phyloP scores from a whole-genome alignment of 139 green algal genomes.

The Chlorella sp. region DNA sequence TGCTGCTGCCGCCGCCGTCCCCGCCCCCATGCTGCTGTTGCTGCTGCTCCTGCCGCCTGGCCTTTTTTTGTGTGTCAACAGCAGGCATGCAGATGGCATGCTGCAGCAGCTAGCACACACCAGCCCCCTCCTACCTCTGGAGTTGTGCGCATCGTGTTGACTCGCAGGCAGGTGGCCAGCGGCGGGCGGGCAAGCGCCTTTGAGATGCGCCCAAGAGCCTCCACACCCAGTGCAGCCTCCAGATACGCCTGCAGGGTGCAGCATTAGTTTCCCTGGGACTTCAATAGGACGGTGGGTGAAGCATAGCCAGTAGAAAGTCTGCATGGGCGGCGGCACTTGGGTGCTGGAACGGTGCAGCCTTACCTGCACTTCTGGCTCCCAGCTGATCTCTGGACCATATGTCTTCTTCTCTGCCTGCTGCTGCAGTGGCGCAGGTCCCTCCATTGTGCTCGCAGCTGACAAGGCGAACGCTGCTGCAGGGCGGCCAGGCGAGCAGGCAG shows the following conservation, averaged over 20 bases:
- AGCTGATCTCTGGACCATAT: constrained; percentile 24
- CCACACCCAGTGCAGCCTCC: constrained; percentile 54
- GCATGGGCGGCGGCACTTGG: too few relatives aligned
- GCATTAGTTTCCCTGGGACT: too few relatives aligned
- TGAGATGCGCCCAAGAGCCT: constrained; percentile 47
- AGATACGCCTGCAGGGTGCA: constrained; percentile 60
- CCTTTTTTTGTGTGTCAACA: background rate
- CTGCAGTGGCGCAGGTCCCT: background rate
- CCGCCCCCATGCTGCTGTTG: too few relatives aligned
- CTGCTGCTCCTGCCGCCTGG: too few relatives aligned
- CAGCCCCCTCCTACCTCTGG: constrained; percentile 42
- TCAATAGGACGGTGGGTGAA: background rate
- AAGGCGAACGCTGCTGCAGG: background rate
- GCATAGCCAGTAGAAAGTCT: too few relatives aligned
- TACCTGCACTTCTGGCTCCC: constrained; percentile 49
- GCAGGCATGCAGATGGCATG: too few relatives aligned
- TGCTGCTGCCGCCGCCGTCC: too few relatives aligned
- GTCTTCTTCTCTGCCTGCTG: background rate
- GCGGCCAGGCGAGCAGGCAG: background rate
- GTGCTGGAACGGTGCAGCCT: background rate
- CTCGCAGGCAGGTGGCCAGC: constrained; percentile 67
- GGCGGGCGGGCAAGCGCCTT: constrained; percentile 65
- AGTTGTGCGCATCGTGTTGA: constrained; percentile 72
- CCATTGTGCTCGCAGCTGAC: background rate
- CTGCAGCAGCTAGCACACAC: background rate